Evolutionary conservation across 2,329 filamentous ascomycete species (phyloP).

Genomic region (Fusarium cyanostomum): DNA sequence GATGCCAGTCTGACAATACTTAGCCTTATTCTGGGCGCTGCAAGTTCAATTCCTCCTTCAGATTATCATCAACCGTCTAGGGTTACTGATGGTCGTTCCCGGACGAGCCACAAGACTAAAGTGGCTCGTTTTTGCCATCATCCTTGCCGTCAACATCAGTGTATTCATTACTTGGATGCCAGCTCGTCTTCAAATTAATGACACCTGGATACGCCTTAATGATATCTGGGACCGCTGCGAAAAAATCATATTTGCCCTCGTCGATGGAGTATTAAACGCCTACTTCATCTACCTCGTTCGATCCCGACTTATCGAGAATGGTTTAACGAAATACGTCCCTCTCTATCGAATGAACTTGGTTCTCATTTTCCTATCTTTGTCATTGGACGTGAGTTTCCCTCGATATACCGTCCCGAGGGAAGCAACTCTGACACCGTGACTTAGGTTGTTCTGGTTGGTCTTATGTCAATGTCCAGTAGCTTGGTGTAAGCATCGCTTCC

Average conservation of each 20-base stretch:
- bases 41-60: constrained; percentile 62
- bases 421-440: neutral
- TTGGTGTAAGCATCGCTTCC: constrained; percentile 33
- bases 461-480: constrained; percentile 42
- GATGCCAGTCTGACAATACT: neutral
- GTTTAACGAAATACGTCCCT: constrained; percentile 58
- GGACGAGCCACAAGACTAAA: constrained; percentile 52
- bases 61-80: constrained; percentile 64
- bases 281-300: constrained; percentile 61
- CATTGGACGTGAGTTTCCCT: constrained; percentile 34
- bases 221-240: constrained; percentile 62
- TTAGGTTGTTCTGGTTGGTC: constrained; percentile 38
- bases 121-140: constrained; percentile 55
- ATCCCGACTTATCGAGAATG: constrained; percentile 55
- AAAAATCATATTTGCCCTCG: constrained; percentile 60
- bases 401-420: fast-evolving
- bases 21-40: constrained; percentile 48
- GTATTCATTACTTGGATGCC: constrained; percentile 66
- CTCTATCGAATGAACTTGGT: constrained; percentile 50
- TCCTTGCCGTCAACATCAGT: constrained; percentile 60
- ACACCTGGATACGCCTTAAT: constrained; percentile 56
- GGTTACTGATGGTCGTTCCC: constrained; percentile 55
- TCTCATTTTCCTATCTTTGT: constrained; percentile 40
- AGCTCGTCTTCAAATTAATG: constrained; percentile 55
- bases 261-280: constrained; percentile 59